phyloP scores from a whole-genome alignment of 495 filamentous ascomycete genomes.

The Penicillium daleae region DNA sequence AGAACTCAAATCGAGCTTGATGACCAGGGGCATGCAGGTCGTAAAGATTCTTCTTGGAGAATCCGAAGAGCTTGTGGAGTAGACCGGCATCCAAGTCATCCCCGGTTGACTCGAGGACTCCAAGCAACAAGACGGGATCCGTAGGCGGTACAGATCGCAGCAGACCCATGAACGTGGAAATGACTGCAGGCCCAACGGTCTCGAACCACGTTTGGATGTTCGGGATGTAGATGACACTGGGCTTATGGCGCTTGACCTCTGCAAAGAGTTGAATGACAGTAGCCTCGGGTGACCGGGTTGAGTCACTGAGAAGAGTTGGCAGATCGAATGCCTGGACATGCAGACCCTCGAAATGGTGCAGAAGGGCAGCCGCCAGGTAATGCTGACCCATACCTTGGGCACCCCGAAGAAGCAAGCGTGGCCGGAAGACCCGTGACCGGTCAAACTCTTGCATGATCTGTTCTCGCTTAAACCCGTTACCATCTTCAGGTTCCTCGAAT shows the following conservation, averaged over 20 bases:
- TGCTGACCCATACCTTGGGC: constrained; percentile 88
- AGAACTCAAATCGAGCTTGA: constrained; percentile 74
- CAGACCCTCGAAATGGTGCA: constrained; percentile 89
- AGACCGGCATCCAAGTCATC: constrained; percentile 62
- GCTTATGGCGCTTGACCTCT: constrained; percentile 91
- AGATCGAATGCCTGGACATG: constrained; percentile 97
- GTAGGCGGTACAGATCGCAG: constrained; percentile 78
- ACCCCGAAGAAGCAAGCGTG: constrained; percentile 80
- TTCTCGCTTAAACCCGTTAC: constrained; percentile 80
- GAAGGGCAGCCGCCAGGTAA: constrained; percentile 82
- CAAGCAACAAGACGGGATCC: constrained; percentile 86
- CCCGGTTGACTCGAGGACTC: constrained; percentile 68
- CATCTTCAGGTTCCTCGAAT: constrained; percentile 84
- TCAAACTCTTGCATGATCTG: constrained; percentile 90
- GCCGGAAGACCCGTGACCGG: constrained; percentile 83
- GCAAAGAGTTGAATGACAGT: constrained; percentile 86
- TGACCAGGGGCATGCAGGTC: constrained; percentile 66
- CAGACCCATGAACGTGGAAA: constrained; percentile 79
- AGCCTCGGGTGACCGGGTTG: constrained; percentile 77
- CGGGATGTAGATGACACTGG: constrained; percentile 93
- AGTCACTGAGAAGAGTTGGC: constrained; percentile 74
- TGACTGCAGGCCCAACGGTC: constrained; percentile 64
- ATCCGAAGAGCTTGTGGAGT: constrained; percentile 79
- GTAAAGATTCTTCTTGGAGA: constrained; percentile 75
- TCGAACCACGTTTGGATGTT: constrained; percentile 84